phyloP scores from a whole-genome alignment of 305 asterid species.

The Ruellia speciosa region DNA sequence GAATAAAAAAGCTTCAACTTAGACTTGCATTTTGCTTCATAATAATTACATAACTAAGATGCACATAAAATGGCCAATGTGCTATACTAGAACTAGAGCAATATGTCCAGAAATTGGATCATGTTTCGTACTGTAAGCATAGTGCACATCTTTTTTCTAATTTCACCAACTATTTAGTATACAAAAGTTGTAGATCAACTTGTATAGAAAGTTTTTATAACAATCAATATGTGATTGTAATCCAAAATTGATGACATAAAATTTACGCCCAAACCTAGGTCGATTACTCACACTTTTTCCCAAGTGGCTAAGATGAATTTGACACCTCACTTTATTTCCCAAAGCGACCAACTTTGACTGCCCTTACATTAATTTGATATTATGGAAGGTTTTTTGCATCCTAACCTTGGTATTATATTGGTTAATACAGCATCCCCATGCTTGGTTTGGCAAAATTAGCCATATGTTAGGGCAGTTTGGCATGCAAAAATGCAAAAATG shows the following conservation, averaged over 20 bases:
- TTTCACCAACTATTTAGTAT: no score
- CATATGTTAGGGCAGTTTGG: neutral
- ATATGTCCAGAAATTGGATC: no score
- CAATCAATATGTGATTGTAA: no score
- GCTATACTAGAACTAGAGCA: neutral
- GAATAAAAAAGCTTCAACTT: conserved; percentile 1
- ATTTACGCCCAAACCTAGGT: neutral
- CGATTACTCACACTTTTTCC: neutral
- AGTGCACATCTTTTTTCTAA: no score
- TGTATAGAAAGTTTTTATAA: no score
- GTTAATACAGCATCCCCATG: neutral
- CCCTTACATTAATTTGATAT: neutral
- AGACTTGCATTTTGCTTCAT: conserved; percentile 13
- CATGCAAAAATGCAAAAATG: neutral
- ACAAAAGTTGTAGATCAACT: no score
- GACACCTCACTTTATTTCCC: neutral
- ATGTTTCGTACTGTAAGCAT: no score
- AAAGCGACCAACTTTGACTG: neutral
- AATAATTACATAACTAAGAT: conserved; percentile 16
- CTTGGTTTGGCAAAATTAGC: neutral
- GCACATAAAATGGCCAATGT: conserved; percentile 2
- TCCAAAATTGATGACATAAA: no score
- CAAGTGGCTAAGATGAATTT: neutral
- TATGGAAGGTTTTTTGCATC: neutral
- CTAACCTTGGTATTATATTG: neutral